Conservation (phyloP, 1,284 basidiomycete species). For the Apiotrichum akiyoshidainum region DNA sequence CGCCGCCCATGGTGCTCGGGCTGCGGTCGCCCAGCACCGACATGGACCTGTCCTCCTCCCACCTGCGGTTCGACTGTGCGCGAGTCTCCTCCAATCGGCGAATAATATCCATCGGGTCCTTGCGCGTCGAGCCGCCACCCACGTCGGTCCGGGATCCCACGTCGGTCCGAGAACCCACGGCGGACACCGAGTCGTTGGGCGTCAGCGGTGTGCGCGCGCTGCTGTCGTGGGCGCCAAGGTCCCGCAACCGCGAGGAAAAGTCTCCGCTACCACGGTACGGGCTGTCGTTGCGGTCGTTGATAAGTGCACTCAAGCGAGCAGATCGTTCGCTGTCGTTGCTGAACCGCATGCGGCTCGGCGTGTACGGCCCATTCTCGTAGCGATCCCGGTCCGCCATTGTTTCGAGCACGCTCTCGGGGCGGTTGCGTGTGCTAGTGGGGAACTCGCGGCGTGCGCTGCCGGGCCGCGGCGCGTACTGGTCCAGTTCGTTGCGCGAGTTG, state of each 20-base stretch:
- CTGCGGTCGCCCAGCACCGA: constrained; percentile 23
- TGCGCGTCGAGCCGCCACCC: constrained; percentile 13
- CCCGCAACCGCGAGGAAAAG: not conserved
- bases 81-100: constrained; percentile 37
- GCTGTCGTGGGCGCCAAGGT: constrained; percentile 1
- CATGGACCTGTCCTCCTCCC: constrained; percentile 33
- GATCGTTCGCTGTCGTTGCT: not conserved
- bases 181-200: constrained; percentile 43
- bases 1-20: constrained; percentile 17
- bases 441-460: constrained; percentile 3
- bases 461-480: constrained; percentile 1
- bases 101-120: constrained; percentile 44
- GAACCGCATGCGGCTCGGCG: constrained; percentile 3
- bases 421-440: constrained; percentile 6
- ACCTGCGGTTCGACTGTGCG: constrained; percentile 31
- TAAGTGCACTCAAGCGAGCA: not conserved
- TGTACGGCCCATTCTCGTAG: constrained; percentile 7
- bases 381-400: constrained; percentile 18
- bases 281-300: not conserved
- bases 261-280: not conserved
- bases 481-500: constrained; percentile 8
- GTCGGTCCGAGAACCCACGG: constrained; percentile 25
- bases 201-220: constrained; percentile 14
- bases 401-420: constrained; percentile 19
- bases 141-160: constrained; percentile 10